Percentiles rank a stretch among this genome's conserved stretches.
Conservation (phyloP, 2,329 filamentous ascomycete species). For the Onygenales sp. region DNA sequence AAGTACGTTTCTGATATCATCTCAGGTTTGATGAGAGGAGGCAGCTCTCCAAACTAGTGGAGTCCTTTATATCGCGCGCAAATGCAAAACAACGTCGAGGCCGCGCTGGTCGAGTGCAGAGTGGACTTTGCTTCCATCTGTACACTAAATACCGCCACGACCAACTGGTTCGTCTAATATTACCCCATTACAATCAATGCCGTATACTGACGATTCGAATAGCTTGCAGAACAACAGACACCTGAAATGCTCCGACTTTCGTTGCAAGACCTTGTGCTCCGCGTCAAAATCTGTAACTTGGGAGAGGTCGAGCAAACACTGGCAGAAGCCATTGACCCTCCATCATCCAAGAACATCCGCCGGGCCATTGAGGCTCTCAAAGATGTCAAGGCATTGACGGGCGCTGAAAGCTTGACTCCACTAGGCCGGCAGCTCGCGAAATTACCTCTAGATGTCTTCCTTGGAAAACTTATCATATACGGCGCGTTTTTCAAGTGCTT, state of each 20-base stretch:
- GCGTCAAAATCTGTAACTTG: conserved; percentile 95
- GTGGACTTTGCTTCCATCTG: conserved; percentile 89
- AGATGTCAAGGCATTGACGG: conserved; percentile 81
- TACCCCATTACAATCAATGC: background rate
- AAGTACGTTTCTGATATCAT: background rate
- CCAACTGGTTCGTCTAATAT: conserved; percentile 38
- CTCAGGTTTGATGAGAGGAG: conserved; percentile 76
- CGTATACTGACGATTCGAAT: background rate
- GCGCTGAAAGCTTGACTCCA: conserved; percentile 72
- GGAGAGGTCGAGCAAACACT: conserved; percentile 88
- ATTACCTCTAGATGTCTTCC: conserved; percentile 82
- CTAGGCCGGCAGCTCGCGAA: conserved; percentile 80
- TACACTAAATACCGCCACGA: conserved; percentile 89
- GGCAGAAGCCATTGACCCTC: conserved; percentile 78
- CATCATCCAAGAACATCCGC: conserved; percentile 83
- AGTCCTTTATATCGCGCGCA: conserved; percentile 89
- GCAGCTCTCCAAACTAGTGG: conserved; percentile 81
- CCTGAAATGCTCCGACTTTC: conserved; percentile 94
- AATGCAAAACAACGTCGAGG: conserved; percentile 94
- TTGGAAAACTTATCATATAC: conserved; percentile 85
- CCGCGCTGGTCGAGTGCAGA: conserved; percentile 87
- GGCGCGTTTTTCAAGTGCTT: conserved; percentile 82
- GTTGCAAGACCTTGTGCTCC: conserved; percentile 85
- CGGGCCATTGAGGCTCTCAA: conserved; percentile 86
- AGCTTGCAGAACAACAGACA: conserved; percentile 86